Conservation (phyloP, 495 filamentous ascomycete genomes). For the Xylaria venustula region DNA sequence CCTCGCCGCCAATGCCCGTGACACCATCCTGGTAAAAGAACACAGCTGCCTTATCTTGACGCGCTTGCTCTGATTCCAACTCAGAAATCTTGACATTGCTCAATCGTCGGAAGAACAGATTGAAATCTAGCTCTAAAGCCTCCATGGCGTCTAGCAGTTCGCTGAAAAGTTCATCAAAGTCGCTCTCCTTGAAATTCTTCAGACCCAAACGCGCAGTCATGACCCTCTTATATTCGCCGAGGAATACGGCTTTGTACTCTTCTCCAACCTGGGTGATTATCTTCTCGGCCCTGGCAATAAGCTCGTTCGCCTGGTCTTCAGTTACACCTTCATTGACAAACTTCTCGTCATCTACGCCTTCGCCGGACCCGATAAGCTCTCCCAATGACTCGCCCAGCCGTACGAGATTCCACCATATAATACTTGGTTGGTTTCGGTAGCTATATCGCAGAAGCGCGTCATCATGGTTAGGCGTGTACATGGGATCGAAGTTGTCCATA, state of each 20-base stretch:
- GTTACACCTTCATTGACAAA: conserved; percentile 72
- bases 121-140: conserved; percentile 79
- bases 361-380: conserved; percentile 77
- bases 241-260: conserved; percentile 83
- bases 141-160: conserved; percentile 82
- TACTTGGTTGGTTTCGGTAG: conserved; percentile 90
- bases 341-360: conserved; percentile 60
- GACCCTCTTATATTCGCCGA: conserved; percentile 78
- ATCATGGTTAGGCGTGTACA: conserved; percentile 96
- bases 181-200: conserved; percentile 57
- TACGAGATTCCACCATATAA: conserved; percentile 99
- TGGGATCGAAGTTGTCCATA: conserved; percentile 91
- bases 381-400: conserved; percentile 87
- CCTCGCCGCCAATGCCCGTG: conserved; percentile 54
- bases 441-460: conserved; percentile 82
- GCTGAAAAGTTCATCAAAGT: conserved; percentile 76
- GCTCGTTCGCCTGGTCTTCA: conserved; percentile 61
- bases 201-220: conserved; percentile 80
- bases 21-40: conserved; percentile 74
- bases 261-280: conserved; percentile 75
- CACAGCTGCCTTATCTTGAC: conserved; percentile 54
- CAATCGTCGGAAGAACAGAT: conserved; percentile 83
- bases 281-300: conserved; percentile 77
- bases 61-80: conserved; percentile 58
- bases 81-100: conserved; percentile 55